Evolutionary conservation across 169 alveolate species (phyloP).

Genomic region (Plasmodium gonderi): DNA sequence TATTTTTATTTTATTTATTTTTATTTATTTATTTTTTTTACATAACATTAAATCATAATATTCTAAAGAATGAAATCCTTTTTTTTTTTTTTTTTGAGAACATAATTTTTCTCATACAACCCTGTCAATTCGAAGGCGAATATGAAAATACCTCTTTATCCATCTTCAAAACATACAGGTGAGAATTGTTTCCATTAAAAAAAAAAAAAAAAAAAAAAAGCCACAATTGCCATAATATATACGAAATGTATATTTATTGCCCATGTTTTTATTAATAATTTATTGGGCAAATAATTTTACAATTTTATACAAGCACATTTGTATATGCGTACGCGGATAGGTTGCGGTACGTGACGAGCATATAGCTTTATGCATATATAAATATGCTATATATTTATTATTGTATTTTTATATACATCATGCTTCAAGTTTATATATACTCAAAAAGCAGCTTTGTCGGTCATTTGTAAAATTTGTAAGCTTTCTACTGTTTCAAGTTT

Average conservation of each 20-base stretch:
- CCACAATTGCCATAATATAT: too few relatives aligned
- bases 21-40: neutral
- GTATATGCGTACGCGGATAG: too few relatives aligned
- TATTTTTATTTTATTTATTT: neutral
- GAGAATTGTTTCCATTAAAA: too few relatives aligned
- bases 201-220: too few relatives aligned
- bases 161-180: neutral
- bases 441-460: neutral
- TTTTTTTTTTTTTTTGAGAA: neutral
- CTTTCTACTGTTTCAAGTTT: neutral
- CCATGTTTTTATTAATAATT: too few relatives aligned
- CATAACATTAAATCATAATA: neutral
- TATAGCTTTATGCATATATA: neutral
- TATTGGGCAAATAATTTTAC: too few relatives aligned
- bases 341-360: too few relatives aligned
- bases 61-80: neutral
- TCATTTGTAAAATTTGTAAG: neutral
- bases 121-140: neutral
- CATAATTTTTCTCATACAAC: neutral
- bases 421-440: neutral
- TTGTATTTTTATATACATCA: neutral
- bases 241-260: too few relatives aligned
- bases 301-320: too few relatives aligned
- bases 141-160: neutral
- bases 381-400: neutral